These are phyloP conservation scores for Starmera amethionina DNA, from an alignment of 805 yeast species.

Conservation along the genomic window DNA sequence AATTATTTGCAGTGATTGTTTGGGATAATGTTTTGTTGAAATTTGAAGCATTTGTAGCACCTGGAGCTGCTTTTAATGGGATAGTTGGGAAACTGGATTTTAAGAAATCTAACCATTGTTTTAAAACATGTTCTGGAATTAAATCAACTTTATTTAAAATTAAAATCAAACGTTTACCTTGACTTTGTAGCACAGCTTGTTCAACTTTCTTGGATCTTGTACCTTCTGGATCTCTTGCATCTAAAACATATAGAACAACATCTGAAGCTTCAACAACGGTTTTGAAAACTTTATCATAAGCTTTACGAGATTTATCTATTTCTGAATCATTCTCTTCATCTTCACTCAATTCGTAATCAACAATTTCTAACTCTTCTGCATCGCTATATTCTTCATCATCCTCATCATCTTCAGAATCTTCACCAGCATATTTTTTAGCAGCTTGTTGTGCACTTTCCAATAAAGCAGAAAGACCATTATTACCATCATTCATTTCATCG, in stretches of 20 bases:
- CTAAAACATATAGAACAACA: conserved; percentile 85
- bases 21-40: conserved; percentile 70
- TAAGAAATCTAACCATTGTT: conserved; percentile 75
- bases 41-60: conserved; percentile 57
- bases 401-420: conserved; percentile 27
- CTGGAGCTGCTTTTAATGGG: conserved; percentile 73
- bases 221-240: conserved; percentile 94
- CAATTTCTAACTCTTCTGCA: conserved; percentile 33
- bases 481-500: conserved; percentile 27
- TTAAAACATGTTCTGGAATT: conserved; percentile 75
- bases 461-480: conserved; percentile 67
- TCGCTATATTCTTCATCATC: conserved; percentile 24
- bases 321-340: conserved; percentile 37
- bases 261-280: conserved; percentile 89
- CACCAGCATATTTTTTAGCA: conserved; percentile 66
- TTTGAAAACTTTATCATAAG: conserved; percentile 90
- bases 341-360: conserved; percentile 38
- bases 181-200: conserved; percentile 72
- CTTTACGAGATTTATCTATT: conserved; percentile 71
- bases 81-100: conserved; percentile 84
- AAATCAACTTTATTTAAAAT: conserved; percentile 88
- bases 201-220: conserved; percentile 90
- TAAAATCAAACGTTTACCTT: conserved; percentile 76
- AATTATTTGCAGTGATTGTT: conserved; percentile 58
- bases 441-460: conserved; percentile 87